These are phyloP conservation scores for Aspergillus sp. DNA, from an alignment of 2,329 filamentous ascomycete genomes.

Conservation along the genomic window DNA sequence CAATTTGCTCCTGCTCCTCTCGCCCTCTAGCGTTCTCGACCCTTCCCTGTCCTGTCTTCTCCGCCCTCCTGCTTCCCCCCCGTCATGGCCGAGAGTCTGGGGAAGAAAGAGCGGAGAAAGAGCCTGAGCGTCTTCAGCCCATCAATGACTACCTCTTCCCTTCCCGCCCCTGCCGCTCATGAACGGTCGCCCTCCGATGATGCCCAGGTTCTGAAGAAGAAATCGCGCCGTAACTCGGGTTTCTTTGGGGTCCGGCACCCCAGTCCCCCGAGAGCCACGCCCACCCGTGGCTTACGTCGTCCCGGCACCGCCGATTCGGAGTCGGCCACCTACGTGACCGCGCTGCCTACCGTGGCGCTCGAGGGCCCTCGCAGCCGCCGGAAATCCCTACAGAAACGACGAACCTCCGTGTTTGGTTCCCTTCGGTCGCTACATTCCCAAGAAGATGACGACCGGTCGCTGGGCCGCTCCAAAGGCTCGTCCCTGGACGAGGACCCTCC, in stretches of 20 bases:
- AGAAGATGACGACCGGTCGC: conserved; percentile 55
- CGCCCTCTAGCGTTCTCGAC: conserved; percentile 4
- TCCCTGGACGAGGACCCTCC: conserved; percentile 48
- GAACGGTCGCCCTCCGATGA: conserved; percentile 43
- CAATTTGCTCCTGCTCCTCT: conserved; percentile 2
- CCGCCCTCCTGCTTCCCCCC: conserved; percentile 12
- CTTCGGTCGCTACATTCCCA: conserved; percentile 55
- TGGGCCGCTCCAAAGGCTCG: conserved; percentile 52
- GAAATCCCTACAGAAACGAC: conserved; percentile 48
- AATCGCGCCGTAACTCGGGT: conserved; percentile 40
- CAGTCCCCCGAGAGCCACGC: conserved; percentile 26
- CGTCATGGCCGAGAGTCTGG: conserved; percentile 35
- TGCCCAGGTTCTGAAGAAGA: conserved; percentile 35
- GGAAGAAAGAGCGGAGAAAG: conserved; percentile 39
- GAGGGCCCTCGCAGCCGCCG: conserved; percentile 41
- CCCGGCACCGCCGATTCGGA: conserved; percentile 34
- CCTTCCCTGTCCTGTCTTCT: conserved; percentile 8
- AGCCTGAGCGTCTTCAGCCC: conserved; percentile 37
- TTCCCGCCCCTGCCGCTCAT: conserved; percentile 28
- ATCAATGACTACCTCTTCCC: conserved; percentile 27
- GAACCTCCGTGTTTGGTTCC: conserved; percentile 62
- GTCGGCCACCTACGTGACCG: conserved; percentile 23
- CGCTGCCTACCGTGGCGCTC: conserved; percentile 24
- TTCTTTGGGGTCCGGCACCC: conserved; percentile 38
- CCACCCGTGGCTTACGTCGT: conserved; percentile 26